A percentile compares a stretch with the other conserved stretches of the same genome.
Evolutionary conservation across 768 basidiomycete genomes (phyloP).

Genomic region (Sutorius australiensis): DNA sequence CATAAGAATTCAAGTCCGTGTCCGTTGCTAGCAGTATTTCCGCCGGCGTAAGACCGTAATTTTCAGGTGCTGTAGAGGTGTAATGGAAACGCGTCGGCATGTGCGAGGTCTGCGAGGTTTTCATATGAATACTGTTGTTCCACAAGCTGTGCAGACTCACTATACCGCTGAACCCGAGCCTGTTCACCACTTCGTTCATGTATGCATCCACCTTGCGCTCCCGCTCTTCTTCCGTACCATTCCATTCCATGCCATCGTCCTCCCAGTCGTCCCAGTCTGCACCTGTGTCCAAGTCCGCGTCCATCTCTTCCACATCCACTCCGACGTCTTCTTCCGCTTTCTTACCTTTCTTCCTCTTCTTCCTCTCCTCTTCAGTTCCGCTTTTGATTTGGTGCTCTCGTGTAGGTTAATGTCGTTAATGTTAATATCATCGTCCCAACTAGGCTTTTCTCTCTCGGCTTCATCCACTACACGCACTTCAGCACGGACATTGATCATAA

Average conservation of each 20-base stretch:
- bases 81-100: constrained; percentile 94
- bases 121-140: background rate
- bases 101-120: constrained; percentile 67
- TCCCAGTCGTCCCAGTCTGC: constrained; percentile 30
- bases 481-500: background rate
- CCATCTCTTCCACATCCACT: constrained; percentile 45
- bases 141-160: constrained; percentile 42
- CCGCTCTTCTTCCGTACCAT: constrained; percentile 87
- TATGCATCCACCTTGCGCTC: constrained; percentile 80
- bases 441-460: constrained; percentile 62
- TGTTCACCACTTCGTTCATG: constrained; percentile 83
- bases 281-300: constrained; percentile 55
- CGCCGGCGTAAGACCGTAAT: constrained; percentile 68
- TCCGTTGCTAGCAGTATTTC: constrained; percentile 93
- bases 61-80: constrained; percentile 56
- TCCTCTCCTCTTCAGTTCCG: constrained; percentile 42
- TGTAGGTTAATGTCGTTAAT: constrained; percentile 57
- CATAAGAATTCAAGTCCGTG: constrained; percentile 86
- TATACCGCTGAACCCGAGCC: constrained; percentile 92
- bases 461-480: constrained; percentile 24
- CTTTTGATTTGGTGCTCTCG: constrained; percentile 31
- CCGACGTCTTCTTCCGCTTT: constrained; percentile 44
- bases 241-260: constrained; percentile 65
- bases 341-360: constrained; percentile 40
- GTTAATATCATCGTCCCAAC: constrained; percentile 90